These are phyloP conservation scores for Cadophora malorum DNA, from an alignment of 2,329 filamentous ascomycete species.

Conservation along the genomic window DNA sequence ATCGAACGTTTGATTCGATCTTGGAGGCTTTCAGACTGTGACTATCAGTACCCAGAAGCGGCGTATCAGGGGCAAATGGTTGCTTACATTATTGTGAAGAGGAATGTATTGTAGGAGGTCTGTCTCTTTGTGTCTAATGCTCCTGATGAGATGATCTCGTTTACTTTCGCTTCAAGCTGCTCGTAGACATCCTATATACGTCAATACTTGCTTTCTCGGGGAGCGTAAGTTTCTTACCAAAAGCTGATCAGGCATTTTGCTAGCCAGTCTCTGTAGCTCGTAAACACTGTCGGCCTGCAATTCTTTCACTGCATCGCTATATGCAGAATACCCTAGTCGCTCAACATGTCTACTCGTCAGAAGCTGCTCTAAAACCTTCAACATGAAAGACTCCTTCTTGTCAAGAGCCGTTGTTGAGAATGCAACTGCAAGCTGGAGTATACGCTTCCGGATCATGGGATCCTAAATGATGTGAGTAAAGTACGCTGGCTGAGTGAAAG, in stretches of 20 bases:
- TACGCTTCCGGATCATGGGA: conserved; percentile 80
- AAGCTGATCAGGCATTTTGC: conserved; percentile 90
- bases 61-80: neutral
- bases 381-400: conserved; percentile 79
- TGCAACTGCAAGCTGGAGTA: conserved; percentile 82
- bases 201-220: conserved; percentile 12
- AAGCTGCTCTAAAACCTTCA: conserved; percentile 90
- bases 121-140: conserved; percentile 81
- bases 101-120: conserved; percentile 85
- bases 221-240: conserved; percentile 49
- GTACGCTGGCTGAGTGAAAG: neutral
- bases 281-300: conserved; percentile 84
- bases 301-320: conserved; percentile 89
- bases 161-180: conserved; percentile 81
- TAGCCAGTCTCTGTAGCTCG: conserved; percentile 86
- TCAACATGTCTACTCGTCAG: conserved; percentile 81
- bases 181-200: conserved; percentile 74
- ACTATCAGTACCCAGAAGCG: conserved; percentile 24
- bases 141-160: conserved; percentile 76
- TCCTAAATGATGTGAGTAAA: conserved; percentile 57
- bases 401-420: conserved; percentile 83
- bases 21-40: conserved; percentile 79
- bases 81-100: conserved; percentile 86
- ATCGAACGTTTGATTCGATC: conserved; percentile 73
- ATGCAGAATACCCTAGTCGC: conserved; percentile 72